Base-by-base conservation (phyloP, 1,284 basidiomycete species). In the Coniferiporia weirii region DNA sequence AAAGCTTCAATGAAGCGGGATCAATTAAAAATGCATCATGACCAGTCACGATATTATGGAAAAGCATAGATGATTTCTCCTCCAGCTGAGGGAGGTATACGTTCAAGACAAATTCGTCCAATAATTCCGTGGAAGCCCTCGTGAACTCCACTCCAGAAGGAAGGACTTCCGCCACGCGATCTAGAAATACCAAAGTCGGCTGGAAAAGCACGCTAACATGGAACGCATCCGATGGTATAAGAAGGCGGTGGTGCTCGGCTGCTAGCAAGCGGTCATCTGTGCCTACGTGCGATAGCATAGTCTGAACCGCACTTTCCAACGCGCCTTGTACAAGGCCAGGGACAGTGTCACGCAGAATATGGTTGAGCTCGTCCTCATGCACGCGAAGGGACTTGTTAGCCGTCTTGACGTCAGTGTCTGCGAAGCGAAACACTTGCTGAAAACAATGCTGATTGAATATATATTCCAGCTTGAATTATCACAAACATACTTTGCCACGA, bases 51-150 rank as follows among this genome's bases (percentile, higher is more conserved):
- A 93, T 85, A 59, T 90, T 82, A 69, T 93, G 92, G 74, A 98
- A 98, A 35, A 96, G 76, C 54, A 83, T 78, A 0, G 91, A 87
- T 45, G 98, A 93, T 72, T 95, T 96, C 67, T 98, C 95, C 72
- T 98, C 95, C 61, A 99, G 74, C 70, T 97, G 94, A 0, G 96
- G 95, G 46, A 99, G 75, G 74, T 98, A 99, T 0, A 95, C 88
- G 63, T 89, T 90, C 56, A 93, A 78, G 6, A 99, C 95, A 70
- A 99, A 99, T 58, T 98, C 94, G 63, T 98, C 94, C 60, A 99
- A 71, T 36, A 95, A 83, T 13, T 81, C 79, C 48, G 85, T 88
- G 40, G 93, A 90, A 1, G 86, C 82, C 57, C 81, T 78, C 20
- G 84, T 83, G 40, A 84, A 83, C 64, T 91, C 91, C 35, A 82